These are phyloP conservation scores for Solanum ossicruentum DNA, from an alignment of 257 asterid genomes.

Conservation along the genomic window DNA sequence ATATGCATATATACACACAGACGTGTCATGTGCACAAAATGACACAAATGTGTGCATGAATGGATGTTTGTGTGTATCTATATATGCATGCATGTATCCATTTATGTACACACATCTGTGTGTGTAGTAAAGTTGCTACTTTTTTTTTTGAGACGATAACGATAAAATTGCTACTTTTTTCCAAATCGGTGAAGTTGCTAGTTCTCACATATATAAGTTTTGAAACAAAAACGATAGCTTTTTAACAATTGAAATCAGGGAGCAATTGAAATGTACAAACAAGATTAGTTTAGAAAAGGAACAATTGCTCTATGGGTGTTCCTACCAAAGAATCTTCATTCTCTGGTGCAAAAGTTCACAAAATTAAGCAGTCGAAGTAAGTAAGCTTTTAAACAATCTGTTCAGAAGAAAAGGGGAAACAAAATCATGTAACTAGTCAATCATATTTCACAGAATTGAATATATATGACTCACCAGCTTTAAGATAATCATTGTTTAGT, in stretches of 20 bases:
- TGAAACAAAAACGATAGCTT: not conserved
- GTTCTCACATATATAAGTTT: not conserved
- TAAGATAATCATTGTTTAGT: constrained; percentile 41
- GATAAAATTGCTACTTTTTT: not conserved
- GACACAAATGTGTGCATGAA: not conserved
- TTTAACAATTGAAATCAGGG: not conserved
- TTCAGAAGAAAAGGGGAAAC: not conserved
- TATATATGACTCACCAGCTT: constrained; percentile 44
- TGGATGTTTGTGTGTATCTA: not conserved
- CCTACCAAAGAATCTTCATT: not conserved
- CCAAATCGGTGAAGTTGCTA: not conserved
- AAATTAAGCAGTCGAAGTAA: not conserved
- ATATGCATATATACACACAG: not conserved
- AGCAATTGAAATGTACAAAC: not conserved
- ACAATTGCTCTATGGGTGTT: not conserved
- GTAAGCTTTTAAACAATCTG: not conserved
- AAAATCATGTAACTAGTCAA: not conserved
- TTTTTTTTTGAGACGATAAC: too few species aligned
- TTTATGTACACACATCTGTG: not conserved
- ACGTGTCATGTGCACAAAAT: not conserved
- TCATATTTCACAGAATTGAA: not conserved
- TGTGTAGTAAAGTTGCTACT: not conserved
- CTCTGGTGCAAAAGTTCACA: not conserved
- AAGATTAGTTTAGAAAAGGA: not conserved
- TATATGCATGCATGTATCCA: not conserved